These are phyloP conservation scores for Creolimax fragrantissima DNA, from an alignment of 78 protist genomes.

Conservation along the genomic window DNA sequence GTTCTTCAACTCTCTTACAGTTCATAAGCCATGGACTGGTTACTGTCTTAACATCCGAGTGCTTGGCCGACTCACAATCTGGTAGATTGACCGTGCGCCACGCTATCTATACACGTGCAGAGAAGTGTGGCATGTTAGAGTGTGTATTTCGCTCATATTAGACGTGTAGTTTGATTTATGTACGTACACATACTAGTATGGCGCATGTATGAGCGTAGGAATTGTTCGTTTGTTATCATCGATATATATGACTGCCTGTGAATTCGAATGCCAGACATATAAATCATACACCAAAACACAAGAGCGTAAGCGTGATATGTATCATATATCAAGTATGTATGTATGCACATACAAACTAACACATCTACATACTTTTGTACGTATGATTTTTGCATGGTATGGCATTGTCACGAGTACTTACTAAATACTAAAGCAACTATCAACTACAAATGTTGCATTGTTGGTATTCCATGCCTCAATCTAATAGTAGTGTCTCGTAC, in stretches of 20 bases:
- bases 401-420: too few relatives aligned
- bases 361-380: too few relatives aligned
- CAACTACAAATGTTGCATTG: neutral
- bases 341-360: too few relatives aligned
- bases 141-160: neutral
- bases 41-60: too few relatives aligned
- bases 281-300: too few relatives aligned
- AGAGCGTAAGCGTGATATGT: too few relatives aligned
- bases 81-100: neutral
- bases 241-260: neutral
- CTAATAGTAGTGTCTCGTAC: neutral
- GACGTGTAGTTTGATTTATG: neutral
- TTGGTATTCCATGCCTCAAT: neutral
- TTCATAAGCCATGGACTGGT: neutral
- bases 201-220: neutral
- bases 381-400: too few relatives aligned
- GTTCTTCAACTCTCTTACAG: neutral
- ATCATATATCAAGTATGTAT: too few relatives aligned
- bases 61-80: neutral
- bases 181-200: neutral
- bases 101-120: neutral
- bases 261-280: neutral
- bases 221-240: neutral
- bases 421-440: neutral
- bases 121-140: neutral